Conservation (phyloP, 257 asterid species). For the Ilex aquifolium region DNA sequence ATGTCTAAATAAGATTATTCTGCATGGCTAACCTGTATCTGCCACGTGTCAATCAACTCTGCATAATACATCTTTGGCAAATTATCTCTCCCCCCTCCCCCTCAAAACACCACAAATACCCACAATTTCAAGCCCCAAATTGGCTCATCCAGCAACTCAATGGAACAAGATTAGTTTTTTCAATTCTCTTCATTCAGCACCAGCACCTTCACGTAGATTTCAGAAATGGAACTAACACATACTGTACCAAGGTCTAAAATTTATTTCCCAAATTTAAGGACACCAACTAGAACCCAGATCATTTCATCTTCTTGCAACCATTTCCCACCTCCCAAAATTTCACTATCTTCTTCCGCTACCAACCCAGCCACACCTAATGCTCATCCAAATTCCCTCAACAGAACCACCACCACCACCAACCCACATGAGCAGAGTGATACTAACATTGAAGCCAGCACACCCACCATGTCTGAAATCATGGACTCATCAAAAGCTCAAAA, state of each 20-base stretch:
- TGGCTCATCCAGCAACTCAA: no score
- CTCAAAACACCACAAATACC: no score
- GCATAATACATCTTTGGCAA: no score
- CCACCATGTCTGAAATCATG: conserved; percentile 76
- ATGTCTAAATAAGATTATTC: no score
- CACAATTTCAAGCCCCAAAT: no score
- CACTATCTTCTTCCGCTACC: neutral
- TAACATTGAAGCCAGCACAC: conserved; percentile 20
- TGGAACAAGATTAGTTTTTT: no score
- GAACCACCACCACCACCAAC: conserved; percentile 1
- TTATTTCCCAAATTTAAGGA: conserved; percentile 11
- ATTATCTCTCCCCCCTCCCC: no score
- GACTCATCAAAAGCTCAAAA: conserved; percentile 64
- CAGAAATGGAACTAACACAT: conserved; percentile 23
- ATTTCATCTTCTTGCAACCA: neutral
- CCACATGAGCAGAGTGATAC: neutral
- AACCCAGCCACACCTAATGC: conserved; percentile 10
- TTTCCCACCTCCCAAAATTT: neutral
- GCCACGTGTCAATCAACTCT: no score
- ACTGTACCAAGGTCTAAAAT: conserved; percentile 10
- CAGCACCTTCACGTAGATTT: neutral
- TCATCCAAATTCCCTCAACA: conserved; percentile 1
- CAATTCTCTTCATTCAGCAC: neutral
- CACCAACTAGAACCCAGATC: conserved; percentile 4
- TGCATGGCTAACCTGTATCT: no score